These are phyloP conservation scores for Penicillium angulare DNA, from an alignment of 495 filamentous ascomycete genomes.

Conservation along the genomic window DNA sequence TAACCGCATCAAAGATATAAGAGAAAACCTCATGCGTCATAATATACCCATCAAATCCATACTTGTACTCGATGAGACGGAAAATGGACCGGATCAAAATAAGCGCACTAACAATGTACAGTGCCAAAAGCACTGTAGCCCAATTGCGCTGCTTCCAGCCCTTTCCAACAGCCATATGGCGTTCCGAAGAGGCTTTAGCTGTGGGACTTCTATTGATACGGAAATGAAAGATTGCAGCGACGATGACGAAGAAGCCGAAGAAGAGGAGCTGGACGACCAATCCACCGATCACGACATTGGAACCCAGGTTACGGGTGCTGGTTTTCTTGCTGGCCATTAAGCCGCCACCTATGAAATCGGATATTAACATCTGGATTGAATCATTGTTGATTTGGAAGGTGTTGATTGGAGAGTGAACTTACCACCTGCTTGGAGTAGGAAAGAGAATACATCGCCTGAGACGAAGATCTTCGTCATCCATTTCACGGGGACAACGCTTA, in stretches of 20 bases:
- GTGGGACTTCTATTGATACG: slow-evolving; percentile 27
- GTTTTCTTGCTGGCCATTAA: slow-evolving; percentile 16
- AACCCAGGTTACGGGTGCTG: slow-evolving; percentile 23
- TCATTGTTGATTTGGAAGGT: background rate
- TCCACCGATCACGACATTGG: slow-evolving; percentile 44
- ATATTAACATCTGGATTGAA: background rate
- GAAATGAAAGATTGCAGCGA: slow-evolving; percentile 34
- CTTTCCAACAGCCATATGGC: background rate
- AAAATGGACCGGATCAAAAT: slow-evolving; percentile 64
- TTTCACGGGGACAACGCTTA: slow-evolving; percentile 20
- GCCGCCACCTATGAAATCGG: slow-evolving; percentile 14
- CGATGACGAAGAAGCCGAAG: slow-evolving; percentile 47
- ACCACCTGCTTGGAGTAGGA: slow-evolving; percentile 32
- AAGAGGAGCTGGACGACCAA: slow-evolving; percentile 43
- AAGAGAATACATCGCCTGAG: slow-evolving; percentile 34
- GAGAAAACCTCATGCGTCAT: slow-evolving; percentile 56
- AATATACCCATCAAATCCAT: slow-evolving; percentile 52
- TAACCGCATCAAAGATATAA: slow-evolving; percentile 60
- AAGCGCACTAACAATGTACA: slow-evolving; percentile 52
- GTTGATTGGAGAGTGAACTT: background rate
- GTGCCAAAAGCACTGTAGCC: slow-evolving; percentile 46
- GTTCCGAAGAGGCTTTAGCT: slow-evolving; percentile 14
- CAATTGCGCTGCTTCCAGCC: slow-evolving; percentile 39
- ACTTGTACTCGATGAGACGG: slow-evolving; percentile 60
- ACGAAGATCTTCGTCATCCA: slow-evolving; percentile 42